Percentiles rank a stretch among this genome's conserved stretches.
Conservation (phyloP, 805 yeast genomes). For the Yarrowia keelungensis region DNA sequence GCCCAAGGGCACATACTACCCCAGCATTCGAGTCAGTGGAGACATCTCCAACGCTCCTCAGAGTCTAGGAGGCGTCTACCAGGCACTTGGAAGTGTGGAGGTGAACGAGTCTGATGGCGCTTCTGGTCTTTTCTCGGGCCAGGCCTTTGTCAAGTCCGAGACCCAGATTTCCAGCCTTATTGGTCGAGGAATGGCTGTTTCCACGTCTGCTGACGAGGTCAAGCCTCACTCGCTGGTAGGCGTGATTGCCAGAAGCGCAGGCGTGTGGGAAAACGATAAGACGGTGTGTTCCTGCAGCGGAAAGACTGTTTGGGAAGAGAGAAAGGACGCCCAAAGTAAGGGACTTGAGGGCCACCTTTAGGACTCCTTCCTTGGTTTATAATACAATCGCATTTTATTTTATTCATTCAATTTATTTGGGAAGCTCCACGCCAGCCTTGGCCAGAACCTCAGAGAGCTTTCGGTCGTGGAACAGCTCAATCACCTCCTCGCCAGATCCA, state of each 20-base stretch:
- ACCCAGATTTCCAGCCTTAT: constrained; percentile 65
- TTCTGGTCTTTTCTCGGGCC: constrained; percentile 45
- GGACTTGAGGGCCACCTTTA: constrained; percentile 52
- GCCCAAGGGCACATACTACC: constrained; percentile 68
- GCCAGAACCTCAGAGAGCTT: constrained; percentile 26
- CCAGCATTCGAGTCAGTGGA: constrained; percentile 73
- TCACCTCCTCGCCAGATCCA: constrained; percentile 58
- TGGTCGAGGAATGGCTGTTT: constrained; percentile 63
- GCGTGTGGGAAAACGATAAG: constrained; percentile 95
- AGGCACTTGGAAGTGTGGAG: constrained; percentile 50
- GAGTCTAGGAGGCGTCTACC: constrained; percentile 49
- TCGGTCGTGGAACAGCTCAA: constrained; percentile 41
- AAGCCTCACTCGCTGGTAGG: constrained; percentile 61
- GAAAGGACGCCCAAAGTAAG: constrained; percentile 71
- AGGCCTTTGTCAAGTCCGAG: constrained; percentile 55
- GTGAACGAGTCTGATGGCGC: constrained; percentile 40
- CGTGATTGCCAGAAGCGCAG: constrained; percentile 94
- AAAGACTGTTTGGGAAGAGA: constrained; percentile 94
- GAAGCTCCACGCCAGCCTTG: constrained; percentile 28
- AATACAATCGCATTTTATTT: constrained; percentile 4
- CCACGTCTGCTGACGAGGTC: constrained; percentile 44
- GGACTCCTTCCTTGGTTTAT: not conserved
- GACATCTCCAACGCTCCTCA: constrained; percentile 64
- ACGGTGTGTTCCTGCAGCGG: constrained; percentile 94
- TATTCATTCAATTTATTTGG: constrained; percentile 12